Conservation (phyloP, 768 basidiomycete genomes). For the Leccinum obscurum region DNA sequence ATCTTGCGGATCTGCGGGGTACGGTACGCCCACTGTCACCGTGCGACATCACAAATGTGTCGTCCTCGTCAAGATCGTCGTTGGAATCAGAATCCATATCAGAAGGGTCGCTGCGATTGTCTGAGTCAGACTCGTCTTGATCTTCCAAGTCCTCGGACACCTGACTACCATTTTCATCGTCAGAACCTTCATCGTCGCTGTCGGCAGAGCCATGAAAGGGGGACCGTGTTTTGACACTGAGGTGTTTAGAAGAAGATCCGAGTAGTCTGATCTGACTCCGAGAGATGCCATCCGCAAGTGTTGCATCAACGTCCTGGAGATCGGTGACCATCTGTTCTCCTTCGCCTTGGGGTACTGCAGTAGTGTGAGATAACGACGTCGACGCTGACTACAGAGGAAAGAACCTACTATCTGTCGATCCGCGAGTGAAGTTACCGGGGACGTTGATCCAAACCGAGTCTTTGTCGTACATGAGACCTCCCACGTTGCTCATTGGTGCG, state of each 20-base stretch:
- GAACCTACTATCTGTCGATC: conserved; percentile 59
- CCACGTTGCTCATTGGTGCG: conserved; percentile 98
- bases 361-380: neutral
- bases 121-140: neutral
- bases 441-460: conserved; percentile 99
- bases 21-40: conserved; percentile 51
- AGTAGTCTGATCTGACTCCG: conserved; percentile 83
- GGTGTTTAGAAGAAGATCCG: conserved; percentile 72
- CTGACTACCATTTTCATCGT: conserved; percentile 15
- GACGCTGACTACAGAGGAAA: neutral
- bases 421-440: conserved; percentile 87
- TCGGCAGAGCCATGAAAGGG: conserved; percentile 36
- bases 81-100: conserved; percentile 6
- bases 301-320: conserved; percentile 80
- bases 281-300: conserved; percentile 82
- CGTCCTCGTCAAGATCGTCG: neutral
- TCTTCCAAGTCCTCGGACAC: conserved; percentile 19
- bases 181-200: conserved; percentile 34
- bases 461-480: conserved; percentile 96
- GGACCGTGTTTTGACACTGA: conserved; percentile 44
- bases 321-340: conserved; percentile 98
- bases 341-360: conserved; percentile 74
- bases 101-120: neutral
- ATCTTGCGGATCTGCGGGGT: conserved; percentile 41
- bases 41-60: neutral